Evolutionary conservation across 805 yeast species (phyloP), one percentile per base, ranked within the genome.

Genomic region (Candida cerambycidarum): DNA sequence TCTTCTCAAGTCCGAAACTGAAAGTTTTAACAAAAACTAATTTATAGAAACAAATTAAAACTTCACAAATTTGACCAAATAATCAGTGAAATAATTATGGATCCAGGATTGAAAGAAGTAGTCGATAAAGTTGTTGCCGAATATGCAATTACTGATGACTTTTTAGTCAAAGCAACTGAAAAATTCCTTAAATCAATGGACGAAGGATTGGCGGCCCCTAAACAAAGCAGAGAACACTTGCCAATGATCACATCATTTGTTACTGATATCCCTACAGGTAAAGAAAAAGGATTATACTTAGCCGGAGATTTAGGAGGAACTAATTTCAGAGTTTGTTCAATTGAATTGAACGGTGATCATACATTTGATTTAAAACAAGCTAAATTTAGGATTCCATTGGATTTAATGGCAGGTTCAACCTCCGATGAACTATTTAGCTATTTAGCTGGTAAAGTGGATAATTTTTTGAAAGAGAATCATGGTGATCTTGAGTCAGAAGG

Each of bases 251-350:
- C 98, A 28, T 79, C 96, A 1, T 92, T 65, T 59, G 96, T 92
- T 25, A 87, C 96, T 7, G 74, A 78, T 9, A 76, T 88, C 43
- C 99, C 99, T 16, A 77, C 75, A 32, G 99, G 99, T 33, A 73
- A 77, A 37, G 99, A 92, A 61, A 73, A 71, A 42, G 98, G 98
- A 34, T 71, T 86, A 30, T 80, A 76, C 48, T 69, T 92, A 46
- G 98, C 98, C 42, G 96, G 93, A 4, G 98, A 92, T 59, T 73
- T 92, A 41, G 99, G 99, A 48, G 98, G 98, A 39, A 90, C 98
- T 44, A 90, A 93, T 63, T 89, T 92, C 67, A 76, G 99, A 56
- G 96, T 93, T 18, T 89, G 97, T 60, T 89, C 97, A 1, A 90
- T 92, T 23, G 62, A 74, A 28, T 73, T 92, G 54, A 71, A 75